Evolutionary conservation across 768 basidiomycete species (phyloP).

Genomic region (Mycena epipterygia): DNA sequence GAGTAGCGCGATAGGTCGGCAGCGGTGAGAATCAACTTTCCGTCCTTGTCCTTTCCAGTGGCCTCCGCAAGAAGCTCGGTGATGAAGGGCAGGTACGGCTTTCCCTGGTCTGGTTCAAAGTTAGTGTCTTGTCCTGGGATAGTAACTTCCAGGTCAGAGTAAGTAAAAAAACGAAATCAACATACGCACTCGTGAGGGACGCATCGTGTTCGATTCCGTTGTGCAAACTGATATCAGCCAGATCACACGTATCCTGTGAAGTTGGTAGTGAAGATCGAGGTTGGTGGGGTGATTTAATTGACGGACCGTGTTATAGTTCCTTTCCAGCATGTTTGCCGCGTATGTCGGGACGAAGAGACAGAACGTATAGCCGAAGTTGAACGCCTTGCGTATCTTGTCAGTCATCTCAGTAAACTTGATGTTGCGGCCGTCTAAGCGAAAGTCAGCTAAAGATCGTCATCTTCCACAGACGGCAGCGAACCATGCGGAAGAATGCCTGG

Average conservation of each 20-base stretch:
- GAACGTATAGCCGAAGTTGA: constrained; percentile 80
- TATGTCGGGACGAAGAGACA: constrained; percentile 75
- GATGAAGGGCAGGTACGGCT: constrained; percentile 63
- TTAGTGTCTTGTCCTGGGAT: constrained; percentile 61
- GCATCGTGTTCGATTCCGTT: constrained; percentile 84
- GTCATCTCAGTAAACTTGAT: constrained; percentile 72
- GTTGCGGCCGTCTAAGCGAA: constrained; percentile 65
- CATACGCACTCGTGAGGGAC: constrained; percentile 69
- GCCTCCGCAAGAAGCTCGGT: constrained; percentile 71
- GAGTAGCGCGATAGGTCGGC: constrained; percentile 71
- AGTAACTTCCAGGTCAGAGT: too few species aligned
- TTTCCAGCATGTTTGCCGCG: constrained; percentile 69
- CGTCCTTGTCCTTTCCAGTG: constrained; percentile 68
- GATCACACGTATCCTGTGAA: constrained; percentile 68
- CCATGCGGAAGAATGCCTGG: constrained; percentile 70
- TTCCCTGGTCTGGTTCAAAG: constrained; percentile 65
- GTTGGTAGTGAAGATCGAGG: background rate
- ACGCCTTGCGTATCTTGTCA: constrained; percentile 63
- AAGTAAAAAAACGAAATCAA: background rate
- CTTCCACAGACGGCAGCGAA: background rate
- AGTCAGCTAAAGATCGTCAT: background rate
- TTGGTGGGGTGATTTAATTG: background rate
- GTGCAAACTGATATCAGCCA: constrained; percentile 78
- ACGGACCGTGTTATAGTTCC: constrained; percentile 58
- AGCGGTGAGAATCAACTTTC: constrained; percentile 62